phyloP scores from a whole-genome alignment of 768 basidiomycete species.

The Rhodotorula taiwanensis region DNA sequence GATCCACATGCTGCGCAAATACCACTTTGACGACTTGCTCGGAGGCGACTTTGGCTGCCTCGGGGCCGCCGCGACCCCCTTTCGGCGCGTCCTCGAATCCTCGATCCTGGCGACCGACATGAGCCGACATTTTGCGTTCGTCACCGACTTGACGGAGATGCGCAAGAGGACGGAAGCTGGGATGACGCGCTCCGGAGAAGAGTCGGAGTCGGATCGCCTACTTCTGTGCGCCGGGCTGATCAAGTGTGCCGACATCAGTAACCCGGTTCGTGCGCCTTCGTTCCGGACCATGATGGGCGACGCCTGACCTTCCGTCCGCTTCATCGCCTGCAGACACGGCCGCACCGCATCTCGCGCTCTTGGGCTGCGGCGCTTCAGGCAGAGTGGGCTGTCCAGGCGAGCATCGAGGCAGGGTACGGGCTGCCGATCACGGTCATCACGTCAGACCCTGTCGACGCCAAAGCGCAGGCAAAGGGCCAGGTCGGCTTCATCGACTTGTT shows the following conservation, averaged over 20 bases:
- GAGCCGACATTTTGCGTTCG: conserved; percentile 79
- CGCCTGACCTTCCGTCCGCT: not conserved
- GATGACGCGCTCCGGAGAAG: conserved; percentile 14
- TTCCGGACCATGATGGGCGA: not conserved
- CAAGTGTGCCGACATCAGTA: conserved; percentile 97
- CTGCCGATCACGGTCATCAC: conserved; percentile 58
- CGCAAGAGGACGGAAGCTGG: conserved; percentile 44
- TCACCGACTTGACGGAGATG: conserved; percentile 55
- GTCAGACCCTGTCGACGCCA: conserved; percentile 45
- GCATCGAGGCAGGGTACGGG: conserved; percentile 70
- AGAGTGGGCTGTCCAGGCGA: conserved; percentile 86
- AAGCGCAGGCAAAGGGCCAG: conserved; percentile 71
- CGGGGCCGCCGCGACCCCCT: conserved; percentile 43
- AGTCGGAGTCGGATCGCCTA: conserved; percentile 51
- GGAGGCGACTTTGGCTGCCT: conserved; percentile 31
- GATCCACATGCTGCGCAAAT: conserved; percentile 39
- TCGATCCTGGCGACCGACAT: conserved; percentile 92
- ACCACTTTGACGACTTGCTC: conserved; percentile 39
- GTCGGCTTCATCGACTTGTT: conserved; percentile 80
- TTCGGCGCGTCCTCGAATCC: conserved; percentile 68
- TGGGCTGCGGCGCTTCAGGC: conserved; percentile 83
- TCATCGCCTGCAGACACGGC: conserved; percentile 63
- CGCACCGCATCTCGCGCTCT: conserved; percentile 79
- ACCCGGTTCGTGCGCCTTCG: conserved; percentile 59
- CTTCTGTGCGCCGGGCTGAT: conserved; percentile 82